Evolutionary conservation across 2,329 filamentous ascomycete genomes (phyloP), one percentile per base, ranked within the genome.

Genomic region (Xylariales sp.): DNA sequence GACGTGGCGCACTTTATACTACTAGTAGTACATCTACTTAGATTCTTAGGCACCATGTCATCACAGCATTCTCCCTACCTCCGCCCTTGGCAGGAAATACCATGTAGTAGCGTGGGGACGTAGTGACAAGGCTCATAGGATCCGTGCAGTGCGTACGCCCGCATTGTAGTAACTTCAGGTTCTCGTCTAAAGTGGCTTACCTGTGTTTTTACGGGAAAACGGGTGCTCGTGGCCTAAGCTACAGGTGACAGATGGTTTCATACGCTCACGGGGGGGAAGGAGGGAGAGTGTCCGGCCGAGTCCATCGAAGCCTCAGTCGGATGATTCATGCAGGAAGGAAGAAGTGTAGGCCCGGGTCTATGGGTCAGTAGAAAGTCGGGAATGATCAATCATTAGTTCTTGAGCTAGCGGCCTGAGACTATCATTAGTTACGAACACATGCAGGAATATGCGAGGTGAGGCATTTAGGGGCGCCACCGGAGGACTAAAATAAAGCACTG

Each of bases 321-420:
- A 61, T 9, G 56, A 65, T 65, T 34, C 28, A 28, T 65, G 63
- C 63, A 65, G 50, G 56, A 43, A 49, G 48, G 52, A 14, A 14
- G 16, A 10, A 28, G 10, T 23, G 28, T 18, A n/a, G 32, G 43
- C 41, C 60, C 60, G 32, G 55, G 48, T 8, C 30, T 12, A 56
- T 55, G 60, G 60, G 45, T 59, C 43, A 10, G 45, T n/a, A 7
- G 3, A 7, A 43, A 45, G 30, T 50, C 23, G 54, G 54, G 43
- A 59, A 45, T 49, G 54, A 59, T 50, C 4, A 1, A 49, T 67
- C 59, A 16, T 16, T 50, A 12, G 23, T 49, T 49, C 52, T 45
- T 39, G 28, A 41, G 32, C 52, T 57, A 23, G n/a, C 5, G 14
- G 43, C 32, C 36, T 41, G 32, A 32, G 16, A 28, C 16, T 36